Evolutionary conservation across 345 rosid species (phyloP), one percentile per base, ranked within the genome.

Genomic region (Pugionium dolabratum): DNA sequence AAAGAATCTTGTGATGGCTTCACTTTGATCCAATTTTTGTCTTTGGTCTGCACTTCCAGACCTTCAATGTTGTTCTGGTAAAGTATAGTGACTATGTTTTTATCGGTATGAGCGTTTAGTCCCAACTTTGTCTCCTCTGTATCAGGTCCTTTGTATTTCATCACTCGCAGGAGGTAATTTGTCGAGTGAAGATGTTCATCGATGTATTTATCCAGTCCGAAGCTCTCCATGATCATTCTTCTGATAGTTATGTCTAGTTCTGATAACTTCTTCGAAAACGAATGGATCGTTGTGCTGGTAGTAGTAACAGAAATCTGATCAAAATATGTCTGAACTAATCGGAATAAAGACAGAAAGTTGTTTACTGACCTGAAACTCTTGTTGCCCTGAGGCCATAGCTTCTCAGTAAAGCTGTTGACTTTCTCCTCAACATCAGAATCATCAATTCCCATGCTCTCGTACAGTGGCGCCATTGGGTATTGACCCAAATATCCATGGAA

Each of bases 371-470:
- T 80, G 71, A 85, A 83, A 53, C 30, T 64, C 6, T 73, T 54
- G 69, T 87, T 78, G 51, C 89, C 88, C 61, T 85, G 76, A 3
- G 88, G 82, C 84, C 84, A 85, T 32, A 85, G 42, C 4, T 6
- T 61, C 40, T 59, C 7, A 3, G 83, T 64, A 11, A 79, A 57
- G 59, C 45, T 54, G 2, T 80, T 74, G 2, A 85, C 84, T 45
- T 78, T 73, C 7, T 54, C 76, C 4, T 29, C 41, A 10, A 63
- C 31, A 34, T 75, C 69, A 29, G 88, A 72, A 18, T 77, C 82
- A 27, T 82, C 86, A 59, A 85, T 82, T 25, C 86, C 89, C 73
- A 88, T 73, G 76, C 95, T 84, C 52, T 88, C 95, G 3, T 59
- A 82, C 10, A 85, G 44, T 18, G 95, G 85, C 9, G 72, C 80